Evolutionary conservation across 1,139 yeast species (phyloP), one percentile per base, ranked within the genome.

Genomic region (Pneumocystis oryctolagi): DNA sequence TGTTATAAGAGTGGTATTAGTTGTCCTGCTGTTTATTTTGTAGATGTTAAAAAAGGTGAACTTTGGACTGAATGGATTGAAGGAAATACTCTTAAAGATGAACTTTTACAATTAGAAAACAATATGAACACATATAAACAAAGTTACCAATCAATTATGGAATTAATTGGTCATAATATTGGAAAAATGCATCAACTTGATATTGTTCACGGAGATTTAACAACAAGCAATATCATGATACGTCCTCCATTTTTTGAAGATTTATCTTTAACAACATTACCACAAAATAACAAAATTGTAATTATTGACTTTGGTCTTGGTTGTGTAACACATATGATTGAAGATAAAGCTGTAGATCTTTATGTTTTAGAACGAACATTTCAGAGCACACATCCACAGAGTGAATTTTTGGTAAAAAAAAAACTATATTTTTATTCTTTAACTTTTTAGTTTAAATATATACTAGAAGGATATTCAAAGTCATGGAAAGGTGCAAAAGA

Each of bases 341-440:
- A 94, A 70, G 97, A 92, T 71, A 89, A 89, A 72, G 97, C 98
- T 1, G 98, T 94, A 18, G 99, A 94, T 73, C 73, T 94, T 65
- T 94, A 92, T 70, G 97, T 94, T 9, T 76, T 94, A 66, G 98
- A 94, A 73, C 78, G 97, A 69, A 98, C 99, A 0, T 81, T 94
- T 28, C 75, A 82, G 55, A 87, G 96, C 68, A 94, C 98, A 0
- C 98, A 94, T 72, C 92, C 98, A 0, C 79, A 80, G 70, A 79
- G 96, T 3, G 81, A 79, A 1, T 70, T 73, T 58, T 89, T 61
- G 18, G 63, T 61, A 61, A 28, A 40, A 35, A 32, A 20, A n/a
- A 20, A 14, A 12, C 5, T 34, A n/a, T 61, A 14, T 28, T 40
- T 47, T 12, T 30, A 28, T 25, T 20, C 31, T 37, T 62, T 37